phyloP scores from a whole-genome alignment of 2,329 filamentous ascomycete species.

The Stemphylium lycopersici region DNA sequence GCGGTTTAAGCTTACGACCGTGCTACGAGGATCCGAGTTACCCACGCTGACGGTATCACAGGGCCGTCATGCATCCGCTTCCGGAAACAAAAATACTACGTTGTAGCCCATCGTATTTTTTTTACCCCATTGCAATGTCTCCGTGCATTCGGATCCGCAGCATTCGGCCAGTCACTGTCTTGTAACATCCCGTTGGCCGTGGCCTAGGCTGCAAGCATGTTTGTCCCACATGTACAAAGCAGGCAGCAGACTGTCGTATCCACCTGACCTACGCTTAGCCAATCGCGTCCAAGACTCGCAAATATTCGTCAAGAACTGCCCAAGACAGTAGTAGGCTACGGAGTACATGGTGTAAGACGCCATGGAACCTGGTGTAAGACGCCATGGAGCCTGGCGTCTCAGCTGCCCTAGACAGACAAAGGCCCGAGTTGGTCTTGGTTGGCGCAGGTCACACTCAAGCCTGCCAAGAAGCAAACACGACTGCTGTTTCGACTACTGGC shows the following conservation, averaged over 20 bases:
- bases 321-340: slow-evolving; percentile 27
- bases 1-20: slow-evolving; percentile 45
- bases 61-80: slow-evolving; percentile 12
- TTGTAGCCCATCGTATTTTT: not conserved
- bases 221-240: slow-evolving; percentile 1
- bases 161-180: not conserved
- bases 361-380: slow-evolving; percentile 23
- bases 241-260: slow-evolving; percentile 3
- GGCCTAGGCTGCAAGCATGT: not conserved
- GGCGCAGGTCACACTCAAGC: slow-evolving; percentile 41
- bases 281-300: slow-evolving; percentile 9
- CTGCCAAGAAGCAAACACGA: slow-evolving; percentile 42
- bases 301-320: slow-evolving; percentile 22
- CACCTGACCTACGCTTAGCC: slow-evolving; percentile 9
- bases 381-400: slow-evolving; percentile 30
- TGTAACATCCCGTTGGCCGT: not conserved
- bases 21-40: slow-evolving; percentile 34
- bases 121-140: not conserved
- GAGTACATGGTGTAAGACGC: slow-evolving; percentile 23
- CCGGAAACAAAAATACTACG: slow-evolving; percentile 8
- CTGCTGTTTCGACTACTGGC: slow-evolving; percentile 37
- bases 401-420: slow-evolving; percentile 42
- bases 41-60: slow-evolving; percentile 36
- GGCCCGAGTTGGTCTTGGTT: slow-evolving; percentile 38
- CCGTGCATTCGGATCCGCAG: slow-evolving; percentile 2